Conservation (phyloP, 306 rosid species). For the Rosa lucieae region DNA sequence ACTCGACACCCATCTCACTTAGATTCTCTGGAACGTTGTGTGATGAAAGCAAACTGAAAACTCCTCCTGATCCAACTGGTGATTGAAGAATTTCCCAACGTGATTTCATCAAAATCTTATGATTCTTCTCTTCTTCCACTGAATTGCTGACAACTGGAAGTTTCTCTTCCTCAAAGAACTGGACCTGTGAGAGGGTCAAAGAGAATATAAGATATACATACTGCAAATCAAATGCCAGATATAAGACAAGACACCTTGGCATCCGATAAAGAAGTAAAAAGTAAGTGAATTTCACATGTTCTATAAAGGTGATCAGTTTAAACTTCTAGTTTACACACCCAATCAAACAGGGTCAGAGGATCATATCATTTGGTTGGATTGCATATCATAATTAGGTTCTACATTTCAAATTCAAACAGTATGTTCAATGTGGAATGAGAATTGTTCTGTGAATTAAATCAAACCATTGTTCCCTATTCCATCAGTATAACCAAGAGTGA, state of each 20-base stretch:
- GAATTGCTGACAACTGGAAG: constrained; percentile 73
- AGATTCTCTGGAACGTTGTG: constrained; percentile 55
- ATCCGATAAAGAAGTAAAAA: neutral
- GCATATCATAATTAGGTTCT: neutral
- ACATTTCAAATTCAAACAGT: neutral
- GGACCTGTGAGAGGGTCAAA: constrained; percentile 48
- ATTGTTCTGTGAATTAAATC: neutral
- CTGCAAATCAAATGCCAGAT: constrained; percentile 6
- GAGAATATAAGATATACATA: constrained; percentile 4
- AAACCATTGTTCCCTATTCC: neutral
- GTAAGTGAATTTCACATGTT: neutral
- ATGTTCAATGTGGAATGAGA: neutral
- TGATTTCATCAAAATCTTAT: constrained; percentile 82
- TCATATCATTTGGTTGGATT: neutral
- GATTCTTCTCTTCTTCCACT: constrained; percentile 51
- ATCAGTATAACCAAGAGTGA: neutral
- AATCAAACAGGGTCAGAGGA: neutral
- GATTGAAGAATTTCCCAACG: constrained; percentile 90
- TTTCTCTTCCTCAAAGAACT: constrained; percentile 87
- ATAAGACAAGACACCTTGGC: neutral
- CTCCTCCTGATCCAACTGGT: constrained; percentile 86
- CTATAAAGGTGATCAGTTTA: neutral
- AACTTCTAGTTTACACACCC: neutral
- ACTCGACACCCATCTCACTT: constrained; percentile 65
- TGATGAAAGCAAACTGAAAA: constrained; percentile 66